These are phyloP conservation scores for Syncephalastrum contaminatum DNA, from an alignment of 371 early-diverging fungal genomes.

Conservation along the genomic window DNA sequence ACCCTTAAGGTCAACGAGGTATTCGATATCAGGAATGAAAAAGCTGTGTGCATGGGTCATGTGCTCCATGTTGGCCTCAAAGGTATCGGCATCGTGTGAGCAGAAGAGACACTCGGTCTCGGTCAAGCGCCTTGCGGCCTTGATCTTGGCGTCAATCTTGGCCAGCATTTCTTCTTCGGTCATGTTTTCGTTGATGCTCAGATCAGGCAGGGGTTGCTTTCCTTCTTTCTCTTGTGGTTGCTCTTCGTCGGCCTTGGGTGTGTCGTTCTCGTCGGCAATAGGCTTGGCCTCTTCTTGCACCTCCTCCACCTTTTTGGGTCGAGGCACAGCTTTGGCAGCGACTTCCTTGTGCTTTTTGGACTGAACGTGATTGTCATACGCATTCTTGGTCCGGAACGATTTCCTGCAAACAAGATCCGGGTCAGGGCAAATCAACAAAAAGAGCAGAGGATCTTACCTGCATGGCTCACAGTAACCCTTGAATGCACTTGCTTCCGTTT, in stretches of 20 bases:
- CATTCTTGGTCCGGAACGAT: slow-evolving; percentile 75
- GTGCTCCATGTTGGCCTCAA: slow-evolving; percentile 86
- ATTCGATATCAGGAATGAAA: slow-evolving; percentile 96
- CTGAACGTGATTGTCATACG: slow-evolving; percentile 81
- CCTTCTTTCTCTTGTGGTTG: slow-evolving; percentile 36
- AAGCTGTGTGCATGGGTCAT: slow-evolving; percentile 90
- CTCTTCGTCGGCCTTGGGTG: slow-evolving; percentile 25
- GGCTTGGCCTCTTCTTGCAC: slow-evolving; percentile 1
- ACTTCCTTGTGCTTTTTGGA: slow-evolving; percentile 93
- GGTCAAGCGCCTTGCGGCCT: slow-evolving; percentile 58
- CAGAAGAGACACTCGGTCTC: slow-evolving; percentile 86
- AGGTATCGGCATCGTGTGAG: slow-evolving; percentile 57
- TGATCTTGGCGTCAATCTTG: slow-evolving; percentile 76
- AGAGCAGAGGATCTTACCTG: slow-evolving; percentile 20
- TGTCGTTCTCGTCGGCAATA: not conserved
- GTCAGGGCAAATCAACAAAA: too few relatives aligned
- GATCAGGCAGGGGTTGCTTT: slow-evolving; percentile 22
- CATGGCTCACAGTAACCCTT: slow-evolving; percentile 40
- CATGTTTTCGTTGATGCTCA: slow-evolving; percentile 26
- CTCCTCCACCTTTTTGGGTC: slow-evolving; percentile 11
- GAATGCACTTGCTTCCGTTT: slow-evolving; percentile 20
- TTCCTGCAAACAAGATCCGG: slow-evolving; percentile 40
- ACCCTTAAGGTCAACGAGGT: slow-evolving; percentile 83
- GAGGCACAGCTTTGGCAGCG: slow-evolving; percentile 43
- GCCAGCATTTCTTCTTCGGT: slow-evolving; percentile 46